These are phyloP conservation scores for Dillenia turbinata DNA, from an alignment of 164 flowering plant species.

Conservation along the genomic window DNA sequence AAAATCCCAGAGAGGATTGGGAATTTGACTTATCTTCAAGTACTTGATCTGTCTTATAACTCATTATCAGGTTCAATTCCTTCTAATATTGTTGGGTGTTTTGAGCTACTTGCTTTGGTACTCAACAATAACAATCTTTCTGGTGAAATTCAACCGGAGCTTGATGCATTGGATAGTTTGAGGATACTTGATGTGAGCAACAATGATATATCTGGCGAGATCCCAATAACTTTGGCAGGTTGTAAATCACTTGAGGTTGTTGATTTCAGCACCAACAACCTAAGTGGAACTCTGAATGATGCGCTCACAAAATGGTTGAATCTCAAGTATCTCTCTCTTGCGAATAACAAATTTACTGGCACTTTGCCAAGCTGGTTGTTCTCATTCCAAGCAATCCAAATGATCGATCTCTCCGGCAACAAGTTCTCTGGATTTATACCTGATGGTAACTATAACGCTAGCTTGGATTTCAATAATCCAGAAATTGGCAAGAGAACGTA, in stretches of 20 bases:
- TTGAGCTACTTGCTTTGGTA: slow-evolving; percentile 75
- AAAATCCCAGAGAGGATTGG: slow-evolving; percentile 84
- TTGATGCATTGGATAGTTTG: slow-evolving; percentile 82
- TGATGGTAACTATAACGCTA: slow-evolving; percentile 59
- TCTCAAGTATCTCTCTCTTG: slow-evolving; percentile 69
- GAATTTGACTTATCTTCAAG: slow-evolving; percentile 86
- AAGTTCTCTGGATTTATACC: slow-evolving; percentile 77
- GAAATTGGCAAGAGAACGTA: slow-evolving; percentile 5
- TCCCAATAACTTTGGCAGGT: slow-evolving; percentile 89
- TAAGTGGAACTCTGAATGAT: slow-evolving; percentile 69
- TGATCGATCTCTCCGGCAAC: slow-evolving; percentile 69
- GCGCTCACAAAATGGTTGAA: slow-evolving; percentile 80
- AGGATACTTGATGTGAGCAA: slow-evolving; percentile 76
- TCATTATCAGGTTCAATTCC: slow-evolving; percentile 76
- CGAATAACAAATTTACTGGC: slow-evolving; percentile 69
- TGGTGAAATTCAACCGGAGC: slow-evolving; percentile 84
- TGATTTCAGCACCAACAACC: slow-evolving; percentile 78
- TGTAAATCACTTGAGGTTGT: slow-evolving; percentile 87
- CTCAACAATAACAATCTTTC: slow-evolving; percentile 75
- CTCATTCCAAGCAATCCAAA: slow-evolving; percentile 50
- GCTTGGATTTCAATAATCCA: slow-evolving; percentile 39
- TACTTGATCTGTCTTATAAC: slow-evolving; percentile 79
- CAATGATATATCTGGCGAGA: slow-evolving; percentile 79
- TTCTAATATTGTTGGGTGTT: slow-evolving; percentile 80
- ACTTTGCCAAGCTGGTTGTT: slow-evolving; percentile 75